Percentiles rank a stretch among this genome's conserved stretches.
phyloP scores from a whole-genome alignment of 371 early-diverging fungal species.

The Rhizopus sp. region DNA sequence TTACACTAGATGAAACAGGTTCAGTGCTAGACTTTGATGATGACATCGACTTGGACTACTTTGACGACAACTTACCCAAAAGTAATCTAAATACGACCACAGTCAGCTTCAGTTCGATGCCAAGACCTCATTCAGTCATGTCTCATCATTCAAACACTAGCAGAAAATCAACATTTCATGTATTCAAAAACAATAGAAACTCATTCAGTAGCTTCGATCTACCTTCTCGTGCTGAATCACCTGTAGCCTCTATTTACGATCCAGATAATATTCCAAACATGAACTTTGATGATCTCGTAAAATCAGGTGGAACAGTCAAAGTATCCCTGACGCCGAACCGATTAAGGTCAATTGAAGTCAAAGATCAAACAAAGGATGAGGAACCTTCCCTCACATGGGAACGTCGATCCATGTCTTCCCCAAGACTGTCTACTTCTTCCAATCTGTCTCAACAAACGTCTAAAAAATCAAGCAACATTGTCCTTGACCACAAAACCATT shows the following conservation, averaged over 20 bases:
- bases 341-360: slow-evolving; percentile 59
- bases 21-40: slow-evolving; percentile 34
- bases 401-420: slow-evolving; percentile 31
- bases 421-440: slow-evolving; percentile 15
- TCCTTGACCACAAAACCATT: background rate
- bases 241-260: slow-evolving; percentile 32
- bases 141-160: slow-evolving; percentile 26
- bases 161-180: slow-evolving; percentile 44
- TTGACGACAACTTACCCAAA: slow-evolving; percentile 28
- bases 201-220: slow-evolving; percentile 23
- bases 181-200: slow-evolving; percentile 44
- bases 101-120: slow-evolving; percentile 6
- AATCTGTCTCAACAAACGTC: slow-evolving; percentile 9
- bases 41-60: slow-evolving; percentile 38
- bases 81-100: slow-evolving; percentile 2
- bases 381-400: slow-evolving; percentile 30
- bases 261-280: slow-evolving; percentile 33
- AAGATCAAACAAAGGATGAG: slow-evolving; percentile 22
- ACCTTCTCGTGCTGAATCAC: slow-evolving; percentile 20
- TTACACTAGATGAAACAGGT: slow-evolving; percentile 24
- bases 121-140: slow-evolving; percentile 37
- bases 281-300: slow-evolving; percentile 61
- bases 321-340: slow-evolving; percentile 65
- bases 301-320: slow-evolving; percentile 59
- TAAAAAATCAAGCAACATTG: background rate